A percentile compares a stretch with the other conserved stretches of the same genome.
These are phyloP conservation scores for Phaseolus coccineus DNA, from an alignment of 331 rosid species.

Conservation along the genomic window DNA sequence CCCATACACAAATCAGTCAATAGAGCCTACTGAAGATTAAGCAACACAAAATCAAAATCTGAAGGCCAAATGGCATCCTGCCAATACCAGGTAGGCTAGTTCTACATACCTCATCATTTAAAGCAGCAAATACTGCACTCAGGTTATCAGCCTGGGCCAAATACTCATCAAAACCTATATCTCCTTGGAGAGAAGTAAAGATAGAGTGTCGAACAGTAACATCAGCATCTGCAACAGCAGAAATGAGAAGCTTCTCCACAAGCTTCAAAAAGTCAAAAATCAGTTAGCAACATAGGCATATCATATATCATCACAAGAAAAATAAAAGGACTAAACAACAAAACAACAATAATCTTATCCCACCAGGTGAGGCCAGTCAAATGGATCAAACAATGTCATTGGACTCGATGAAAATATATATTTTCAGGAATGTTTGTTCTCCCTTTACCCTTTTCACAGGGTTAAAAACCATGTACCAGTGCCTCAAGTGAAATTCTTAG, in stretches of 20 bases:
- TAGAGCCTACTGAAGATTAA: slow-evolving; percentile 11
- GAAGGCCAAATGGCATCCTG: slow-evolving; percentile 3
- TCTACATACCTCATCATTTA: slow-evolving; percentile 96
- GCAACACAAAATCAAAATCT: slow-evolving; percentile 33
- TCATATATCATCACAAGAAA: background rate
- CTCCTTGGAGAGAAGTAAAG: slow-evolving; percentile 85
- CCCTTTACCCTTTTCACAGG: background rate
- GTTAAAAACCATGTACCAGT: background rate
- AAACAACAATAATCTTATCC: background rate
- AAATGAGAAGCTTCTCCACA: slow-evolving; percentile 94
- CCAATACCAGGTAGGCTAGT: slow-evolving; percentile 6
- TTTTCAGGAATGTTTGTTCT: background rate
- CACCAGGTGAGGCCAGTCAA: background rate
- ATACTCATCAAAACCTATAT: slow-evolving; percentile 95
- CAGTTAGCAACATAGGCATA: slow-evolving; percentile 40
- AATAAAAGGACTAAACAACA: slow-evolving; percentile 20
- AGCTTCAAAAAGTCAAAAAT: slow-evolving; percentile 66
- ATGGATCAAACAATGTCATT: background rate
- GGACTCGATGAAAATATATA: background rate
- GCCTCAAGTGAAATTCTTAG: background rate
- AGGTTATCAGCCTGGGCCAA: slow-evolving; percentile 95
- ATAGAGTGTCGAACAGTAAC: slow-evolving; percentile 93
- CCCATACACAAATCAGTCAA: slow-evolving; percentile 11
- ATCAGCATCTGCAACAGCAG: slow-evolving; percentile 98
- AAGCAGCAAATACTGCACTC: slow-evolving; percentile 92